A percentile compares a stretch with the other conserved stretches of the same genome.
These are phyloP conservation scores for Boletellus ananiceps DNA, from an alignment of 768 basidiomycete genomes.

Conservation along the genomic window DNA sequence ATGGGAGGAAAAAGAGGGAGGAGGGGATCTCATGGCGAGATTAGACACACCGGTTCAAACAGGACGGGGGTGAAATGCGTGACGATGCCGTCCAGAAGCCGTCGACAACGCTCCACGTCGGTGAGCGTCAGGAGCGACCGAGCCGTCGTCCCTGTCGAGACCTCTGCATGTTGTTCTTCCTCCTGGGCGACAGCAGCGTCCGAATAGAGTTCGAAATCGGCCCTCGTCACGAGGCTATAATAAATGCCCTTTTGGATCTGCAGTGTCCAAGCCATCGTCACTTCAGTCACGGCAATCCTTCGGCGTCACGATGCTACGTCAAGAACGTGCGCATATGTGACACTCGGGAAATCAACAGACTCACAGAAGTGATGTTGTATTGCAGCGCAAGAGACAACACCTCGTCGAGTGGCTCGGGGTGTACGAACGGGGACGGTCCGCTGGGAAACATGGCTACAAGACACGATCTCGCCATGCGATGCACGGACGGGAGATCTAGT, in stretches of 20 bases:
- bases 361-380: slow-evolving; percentile 46
- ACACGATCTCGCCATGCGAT: slow-evolving; percentile 39
- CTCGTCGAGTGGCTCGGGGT: slow-evolving; percentile 45
- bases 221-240: slow-evolving; percentile 58
- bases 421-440: slow-evolving; percentile 40
- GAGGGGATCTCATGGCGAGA: not conserved
- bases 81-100: slow-evolving; percentile 53
- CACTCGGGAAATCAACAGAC: slow-evolving; percentile 19
- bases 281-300: no score
- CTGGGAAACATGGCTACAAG: slow-evolving; percentile 47
- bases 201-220: slow-evolving; percentile 48
- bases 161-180: not conserved
- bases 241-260: slow-evolving; percentile 61
- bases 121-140: slow-evolving; percentile 28
- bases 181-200: slow-evolving; percentile 6
- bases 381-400: slow-evolving; percentile 49
- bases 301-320: no score
- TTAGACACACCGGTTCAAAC: slow-evolving; percentile 51
- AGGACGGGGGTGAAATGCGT: slow-evolving; percentile 66
- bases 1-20: not conserved
- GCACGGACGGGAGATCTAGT: slow-evolving; percentile 53
- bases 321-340: no score
- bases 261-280: no score
- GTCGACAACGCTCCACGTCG: slow-evolving; percentile 38
- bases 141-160: not conserved